Percentiles rank a stretch among this genome's conserved stretches.
These are phyloP conservation scores for Dendrobium chrysotoxum DNA, from an alignment of 106 monocot genomes.

Conservation along the genomic window DNA sequence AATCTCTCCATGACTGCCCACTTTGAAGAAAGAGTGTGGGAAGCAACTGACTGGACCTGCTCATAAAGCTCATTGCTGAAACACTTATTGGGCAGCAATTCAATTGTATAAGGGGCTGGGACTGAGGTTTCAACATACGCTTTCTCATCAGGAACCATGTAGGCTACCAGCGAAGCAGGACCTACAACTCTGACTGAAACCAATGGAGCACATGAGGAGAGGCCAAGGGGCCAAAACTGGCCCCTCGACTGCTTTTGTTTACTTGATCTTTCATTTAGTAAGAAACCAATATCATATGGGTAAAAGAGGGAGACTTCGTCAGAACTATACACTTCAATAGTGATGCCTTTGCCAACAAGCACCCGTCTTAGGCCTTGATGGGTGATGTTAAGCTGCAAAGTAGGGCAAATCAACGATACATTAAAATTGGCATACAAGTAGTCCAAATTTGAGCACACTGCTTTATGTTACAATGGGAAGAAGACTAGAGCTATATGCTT, in stretches of 20 bases:
- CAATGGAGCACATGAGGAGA: slow-evolving; percentile 38
- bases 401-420: not conserved
- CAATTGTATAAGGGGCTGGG: slow-evolving; percentile 38
- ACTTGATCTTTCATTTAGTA: slow-evolving; percentile 21
- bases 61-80: slow-evolving; percentile 16
- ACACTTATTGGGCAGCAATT: slow-evolving; percentile 65
- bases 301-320: slow-evolving; percentile 48
- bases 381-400: slow-evolving; percentile 58
- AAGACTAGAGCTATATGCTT: too few relatives aligned
- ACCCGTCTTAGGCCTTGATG: slow-evolving; percentile 41
- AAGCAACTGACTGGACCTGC: slow-evolving; percentile 14
- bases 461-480: too few relatives aligned
- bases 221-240: slow-evolving; percentile 21
- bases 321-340: slow-evolving; percentile 47
- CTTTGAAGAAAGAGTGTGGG: slow-evolving; percentile 32
- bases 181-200: slow-evolving; percentile 46
- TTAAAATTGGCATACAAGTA: not conserved
- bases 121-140: slow-evolving; percentile 29
- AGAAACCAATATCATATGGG: slow-evolving; percentile 36
- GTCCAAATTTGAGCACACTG: not conserved
- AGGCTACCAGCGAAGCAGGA: slow-evolving; percentile 34
- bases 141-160: slow-evolving; percentile 15
- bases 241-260: slow-evolving; percentile 6
- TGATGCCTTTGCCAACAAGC: slow-evolving; percentile 63
- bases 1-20: slow-evolving; percentile 28